phyloP scores from a whole-genome alignment of 108 stramenopile species.

The Skeletonema tropicum region DNA sequence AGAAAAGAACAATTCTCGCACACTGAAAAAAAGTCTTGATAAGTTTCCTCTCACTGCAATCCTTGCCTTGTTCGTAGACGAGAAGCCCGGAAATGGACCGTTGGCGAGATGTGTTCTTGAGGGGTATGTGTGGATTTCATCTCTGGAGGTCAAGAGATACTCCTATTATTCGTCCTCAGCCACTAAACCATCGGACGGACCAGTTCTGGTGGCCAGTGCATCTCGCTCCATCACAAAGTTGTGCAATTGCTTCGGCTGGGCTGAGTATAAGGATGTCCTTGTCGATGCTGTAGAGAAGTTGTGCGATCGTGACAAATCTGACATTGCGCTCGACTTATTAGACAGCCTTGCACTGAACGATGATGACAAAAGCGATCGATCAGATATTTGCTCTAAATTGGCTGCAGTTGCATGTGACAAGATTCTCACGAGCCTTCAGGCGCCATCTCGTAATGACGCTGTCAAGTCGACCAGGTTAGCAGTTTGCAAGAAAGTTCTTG shows the following conservation, averaged over 20 bases:
- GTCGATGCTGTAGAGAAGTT: slow-evolving; percentile 11
- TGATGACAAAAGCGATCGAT: slow-evolving; percentile 7
- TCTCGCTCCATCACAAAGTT: not conserved
- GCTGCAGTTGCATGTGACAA: slow-evolving; percentile 13
- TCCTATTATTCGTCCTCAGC: slow-evolving; percentile 6
- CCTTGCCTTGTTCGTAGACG: slow-evolving; percentile 11
- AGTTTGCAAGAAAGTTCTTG: not conserved
- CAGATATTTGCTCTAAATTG: slow-evolving; percentile 11
- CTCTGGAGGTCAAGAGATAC: not conserved
- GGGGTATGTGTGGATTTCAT: slow-evolving; percentile 10
- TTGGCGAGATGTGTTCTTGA: slow-evolving; percentile 7
- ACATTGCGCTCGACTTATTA: not conserved
- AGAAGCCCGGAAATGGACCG: not conserved
- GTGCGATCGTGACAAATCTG: not conserved
- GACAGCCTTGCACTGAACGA: not conserved
- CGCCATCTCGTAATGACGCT: not conserved
- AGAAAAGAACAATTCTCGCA: not conserved
- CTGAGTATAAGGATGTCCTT: slow-evolving; percentile 1
- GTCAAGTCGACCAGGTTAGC: not conserved
- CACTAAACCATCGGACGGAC: slow-evolving; percentile 14
- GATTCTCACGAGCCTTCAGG: not conserved
- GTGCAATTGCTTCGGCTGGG: slow-evolving; percentile 7
- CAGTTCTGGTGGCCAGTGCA: not conserved
- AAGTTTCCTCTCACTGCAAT: slow-evolving; percentile 1
- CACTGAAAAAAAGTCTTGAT: slow-evolving; percentile 2